Evolutionary conservation across 2,329 filamentous ascomycete genomes (phyloP), one percentile per base, ranked within the genome.

Genomic region (Neonectria faginata): DNA sequence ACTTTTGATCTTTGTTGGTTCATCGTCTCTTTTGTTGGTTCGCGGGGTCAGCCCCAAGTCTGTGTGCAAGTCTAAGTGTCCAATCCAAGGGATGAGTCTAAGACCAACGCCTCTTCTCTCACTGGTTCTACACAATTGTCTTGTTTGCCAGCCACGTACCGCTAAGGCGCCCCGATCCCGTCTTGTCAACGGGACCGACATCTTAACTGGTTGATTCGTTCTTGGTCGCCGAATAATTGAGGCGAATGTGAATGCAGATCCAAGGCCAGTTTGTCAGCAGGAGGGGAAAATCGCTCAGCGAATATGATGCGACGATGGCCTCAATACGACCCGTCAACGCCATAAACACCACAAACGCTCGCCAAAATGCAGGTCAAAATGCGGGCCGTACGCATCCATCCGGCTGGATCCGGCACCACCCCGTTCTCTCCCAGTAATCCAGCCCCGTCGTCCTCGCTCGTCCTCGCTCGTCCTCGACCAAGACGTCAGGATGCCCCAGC

Each of bases 231-330:
- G n/a, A 16, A 39, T 39, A n/a, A 39, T 39, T 12, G 14, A 39
- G 36, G 14, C 36, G 14, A 39, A 16, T 39, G 36, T 39, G 36
- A 16, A 39, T 8, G 36, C 36, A 39, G 36, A n/a, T 39, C 36
- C 39, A 18, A 20, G n/a, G n/a, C 39, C n/a, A 42, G 8, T 42
- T 42, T 42, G 8, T 42, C n/a, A 42, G n/a, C 39, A 10, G 10
- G 10, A 20, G 8, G 11, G 42, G 53, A 67, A 70, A 71, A 71
- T 69, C 70, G 67, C 70, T 51, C 48, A 51, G 10, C 27, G 20
- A 11, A 18, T 3, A 8, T n/a, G n/a, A 20, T 20, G 27, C n/a
- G 7, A 7, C 48, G 14, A 33, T 61, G 36, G 68, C 67, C 66
- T 69, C 67, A 65, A 64, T 60, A 60, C 63, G 67, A 64, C 31